A percentile compares a stretch with the other conserved stretches of the same genome.
phyloP scores from a whole-genome alignment of 768 basidiomycete species.

The Termitomyces sp. region DNA sequence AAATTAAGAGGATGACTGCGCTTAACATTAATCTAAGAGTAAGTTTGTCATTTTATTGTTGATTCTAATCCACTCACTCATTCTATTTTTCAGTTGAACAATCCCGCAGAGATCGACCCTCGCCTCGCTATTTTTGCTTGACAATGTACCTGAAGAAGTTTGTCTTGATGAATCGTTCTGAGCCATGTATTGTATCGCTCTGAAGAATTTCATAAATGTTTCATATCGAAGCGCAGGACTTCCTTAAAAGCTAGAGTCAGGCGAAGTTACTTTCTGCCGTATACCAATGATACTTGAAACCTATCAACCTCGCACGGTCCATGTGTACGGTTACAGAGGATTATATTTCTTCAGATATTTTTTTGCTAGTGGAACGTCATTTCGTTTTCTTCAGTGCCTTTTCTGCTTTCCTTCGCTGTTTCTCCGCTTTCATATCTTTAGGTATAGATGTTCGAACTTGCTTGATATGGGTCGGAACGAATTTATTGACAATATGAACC shows the following conservation, averaged over 20 bases:
- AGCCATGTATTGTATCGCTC: constrained; percentile 1
- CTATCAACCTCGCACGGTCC: constrained; percentile 42
- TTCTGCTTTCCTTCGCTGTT: constrained; percentile 46
- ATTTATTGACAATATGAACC: constrained; percentile 15
- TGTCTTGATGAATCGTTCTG: background rate
- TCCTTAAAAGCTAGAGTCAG: background rate
- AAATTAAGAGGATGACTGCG: constrained; percentile 49
- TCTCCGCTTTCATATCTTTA: constrained; percentile 70
- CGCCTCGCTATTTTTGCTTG: constrained; percentile 67
- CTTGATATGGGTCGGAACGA: constrained; percentile 75
- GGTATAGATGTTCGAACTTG: constrained; percentile 75
- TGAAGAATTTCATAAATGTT: background rate
- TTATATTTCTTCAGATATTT: background rate
- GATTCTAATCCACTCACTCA: constrained; percentile 6
- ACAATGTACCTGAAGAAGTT: background rate
- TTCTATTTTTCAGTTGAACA: constrained; percentile 45
- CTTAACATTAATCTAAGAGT: constrained; percentile 65
- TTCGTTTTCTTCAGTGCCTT: constrained; percentile 13
- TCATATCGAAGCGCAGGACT: background rate
- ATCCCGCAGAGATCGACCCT: constrained; percentile 63
- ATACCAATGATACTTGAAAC: background rate
- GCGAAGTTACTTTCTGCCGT: too few species aligned
- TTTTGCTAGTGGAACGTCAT: background rate
- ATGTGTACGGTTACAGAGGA: background rate
- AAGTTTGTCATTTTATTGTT: constrained; percentile 21